Conservation (phyloP, 768 basidiomycete species). For the Infundibulicybe gibba region DNA sequence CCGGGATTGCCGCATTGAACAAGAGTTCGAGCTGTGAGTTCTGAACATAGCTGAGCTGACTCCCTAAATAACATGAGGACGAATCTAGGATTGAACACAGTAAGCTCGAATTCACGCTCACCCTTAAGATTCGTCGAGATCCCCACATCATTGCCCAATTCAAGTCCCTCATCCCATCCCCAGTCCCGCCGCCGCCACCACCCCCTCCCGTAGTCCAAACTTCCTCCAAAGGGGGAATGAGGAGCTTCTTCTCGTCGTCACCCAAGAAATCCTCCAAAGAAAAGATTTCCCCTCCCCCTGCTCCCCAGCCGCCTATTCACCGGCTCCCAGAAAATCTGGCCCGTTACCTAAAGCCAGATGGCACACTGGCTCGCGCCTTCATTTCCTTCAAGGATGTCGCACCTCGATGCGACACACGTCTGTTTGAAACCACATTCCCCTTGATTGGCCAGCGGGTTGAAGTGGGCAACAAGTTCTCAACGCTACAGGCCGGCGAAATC, state of each 20-base stretch:
- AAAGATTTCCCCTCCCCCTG: constrained; percentile 31
- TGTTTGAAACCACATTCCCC: constrained; percentile 82
- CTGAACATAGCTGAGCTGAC: background rate
- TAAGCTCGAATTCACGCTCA: constrained; percentile 93
- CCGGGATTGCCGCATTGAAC: constrained; percentile 64
- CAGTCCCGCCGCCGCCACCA: constrained; percentile 33
- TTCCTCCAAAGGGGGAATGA: constrained; percentile 63
- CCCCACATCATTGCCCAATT: constrained; percentile 81
- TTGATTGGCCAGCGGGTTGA: constrained; percentile 74
- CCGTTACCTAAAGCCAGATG: constrained; percentile 78
- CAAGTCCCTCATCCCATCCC: constrained; percentile 55
- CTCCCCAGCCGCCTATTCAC: constrained; percentile 28
- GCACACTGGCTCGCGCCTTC: constrained; percentile 85
- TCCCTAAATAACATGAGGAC: background rate
- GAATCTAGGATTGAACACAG: constrained; percentile 77
- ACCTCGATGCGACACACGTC: constrained; percentile 73
- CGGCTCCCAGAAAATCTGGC: constrained; percentile 73
- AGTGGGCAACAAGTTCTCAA: constrained; percentile 50
- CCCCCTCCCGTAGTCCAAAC: constrained; percentile 40
- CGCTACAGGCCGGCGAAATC: constrained; percentile 80
- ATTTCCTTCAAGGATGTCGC: constrained; percentile 89
- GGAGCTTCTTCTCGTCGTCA: constrained; percentile 72
- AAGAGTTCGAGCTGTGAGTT: constrained; percentile 88
- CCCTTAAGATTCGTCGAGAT: constrained; percentile 82
- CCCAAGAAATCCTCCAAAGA: constrained; percentile 63